Base-by-base conservation (phyloP, 345 rosid genomes). In the Euphorbia pulcherrima region DNA sequence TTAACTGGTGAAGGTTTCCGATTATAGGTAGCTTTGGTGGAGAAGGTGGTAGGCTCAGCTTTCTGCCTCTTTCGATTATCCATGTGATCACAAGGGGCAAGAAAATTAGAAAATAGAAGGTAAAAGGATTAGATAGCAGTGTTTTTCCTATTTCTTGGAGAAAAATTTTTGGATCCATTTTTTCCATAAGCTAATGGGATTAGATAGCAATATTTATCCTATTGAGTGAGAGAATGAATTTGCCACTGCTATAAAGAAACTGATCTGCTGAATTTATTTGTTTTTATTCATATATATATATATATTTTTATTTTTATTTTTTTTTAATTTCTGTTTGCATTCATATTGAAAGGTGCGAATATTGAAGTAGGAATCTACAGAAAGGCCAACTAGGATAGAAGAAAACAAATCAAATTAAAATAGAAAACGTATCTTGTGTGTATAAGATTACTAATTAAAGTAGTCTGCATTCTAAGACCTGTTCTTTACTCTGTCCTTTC, bases 1-100 rank as follows among this genome's bases (percentile, higher is more conserved):
- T 68, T 8, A 69, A 23, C 23, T 50, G 78, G 69, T 73, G 78
- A 29, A 74, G 66, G 41, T 78, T 74, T 11, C 81, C 78, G 24
- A 74, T 69, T n/a, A 74, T 16, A 0, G 78, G 81, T 47, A 74
- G 24, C 29, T 24, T 73, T 14, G 74, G 63, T 24, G 74, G 77
- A 4, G 76, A 68, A 30, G 81, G 81, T 41, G 74, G 80, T 6
- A 53, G 11, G 12, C 68, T 69, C 17, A 28, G 58, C n/a, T n/a
- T 64, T 20, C 21, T 6, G 18, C 28, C 39, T 69, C 21, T 60
- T 26, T n/a, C 24, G 50, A 21, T 4, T 14, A 8, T 52, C 0
- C 26, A 29, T 2, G 27, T 5, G 39, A 28, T 8, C 14, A 37
- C 39, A 51, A 61, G 0, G 8, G 60, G 27, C 28, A 40, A 20